Percentiles rank a stretch among this genome's conserved stretches.
Evolutionary conservation across 805 yeast species (phyloP).

Genomic region (Suhomyces sp.): DNA sequence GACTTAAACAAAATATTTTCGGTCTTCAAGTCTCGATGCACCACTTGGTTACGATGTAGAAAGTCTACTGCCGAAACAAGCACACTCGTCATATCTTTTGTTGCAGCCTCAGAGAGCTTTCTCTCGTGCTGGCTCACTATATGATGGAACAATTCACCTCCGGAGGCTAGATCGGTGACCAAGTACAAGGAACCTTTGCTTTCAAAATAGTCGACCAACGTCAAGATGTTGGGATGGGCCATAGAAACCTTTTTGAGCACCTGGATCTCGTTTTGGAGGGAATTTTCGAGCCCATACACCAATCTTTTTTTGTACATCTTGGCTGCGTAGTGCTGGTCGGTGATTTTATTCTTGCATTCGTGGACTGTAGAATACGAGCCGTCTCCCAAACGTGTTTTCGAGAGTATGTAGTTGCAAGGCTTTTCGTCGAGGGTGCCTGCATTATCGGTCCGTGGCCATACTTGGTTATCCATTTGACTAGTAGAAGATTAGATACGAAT

Average conservation of each 20-base stretch:
- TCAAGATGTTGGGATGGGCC: constrained; percentile 54
- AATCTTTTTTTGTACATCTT: constrained; percentile 48
- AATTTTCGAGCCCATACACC: constrained; percentile 49
- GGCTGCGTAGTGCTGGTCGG: constrained; percentile 50
- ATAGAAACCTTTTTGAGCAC: constrained; percentile 51
- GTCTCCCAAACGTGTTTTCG: constrained; percentile 24
- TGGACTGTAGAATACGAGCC: constrained; percentile 52
- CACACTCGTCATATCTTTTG: constrained; percentile 47
- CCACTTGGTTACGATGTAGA: constrained; percentile 56
- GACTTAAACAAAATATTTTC: constrained; percentile 58
- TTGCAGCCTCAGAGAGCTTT: constrained; percentile 45
- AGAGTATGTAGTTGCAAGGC: constrained; percentile 35
- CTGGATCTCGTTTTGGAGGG: constrained; percentile 59
- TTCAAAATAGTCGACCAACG: constrained; percentile 67
- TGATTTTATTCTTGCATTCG: constrained; percentile 44
- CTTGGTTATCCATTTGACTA: neutral
- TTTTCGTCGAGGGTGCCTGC: constrained; percentile 12
- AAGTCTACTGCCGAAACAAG: constrained; percentile 55
- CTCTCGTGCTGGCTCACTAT: constrained; percentile 42
- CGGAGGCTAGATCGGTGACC: constrained; percentile 64
- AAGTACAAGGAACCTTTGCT: constrained; percentile 54
- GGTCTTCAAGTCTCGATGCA: constrained; percentile 72
- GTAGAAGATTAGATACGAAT: neutral
- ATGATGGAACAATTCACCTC: constrained; percentile 67
- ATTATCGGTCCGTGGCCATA: constrained; percentile 24